Evolutionary conservation across 306 rosid species (phyloP), one percentile per base, ranked within the genome.

Genomic region (Geum urbanum): DNA sequence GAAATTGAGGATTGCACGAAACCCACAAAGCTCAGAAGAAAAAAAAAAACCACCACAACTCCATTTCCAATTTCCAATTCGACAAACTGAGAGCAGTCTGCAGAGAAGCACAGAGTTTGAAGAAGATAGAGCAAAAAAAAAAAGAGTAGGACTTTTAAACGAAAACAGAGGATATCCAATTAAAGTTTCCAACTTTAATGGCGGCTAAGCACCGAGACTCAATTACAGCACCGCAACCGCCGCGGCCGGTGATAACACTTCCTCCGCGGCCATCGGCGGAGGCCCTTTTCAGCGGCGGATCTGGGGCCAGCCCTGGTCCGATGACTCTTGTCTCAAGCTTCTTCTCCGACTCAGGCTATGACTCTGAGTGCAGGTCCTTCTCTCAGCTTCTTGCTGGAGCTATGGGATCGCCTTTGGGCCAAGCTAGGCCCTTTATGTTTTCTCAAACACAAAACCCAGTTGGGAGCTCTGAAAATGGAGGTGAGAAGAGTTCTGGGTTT

Each of bases 331-430:
- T 95, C 57, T 91, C 99, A 10, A 86, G 78, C 78, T 95, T 91
- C 89, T 91, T 95, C 81, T 69, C 86, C 32, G 87, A 88, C 46
- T 73, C 40, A 19, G 41, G 46, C 63, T 77, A 74, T 9, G 91
- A 86, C 82, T 78, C 86, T 40, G 92, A 85, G 39, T 81, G 48
- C 43, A 79, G 88, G 51, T 92, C 98, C 44, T 95, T 95, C 79
- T 91, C 99, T 19, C 99, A 95, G 71, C 88, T 95, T 15, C 99
- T 95, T 6, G 99, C 99, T 50, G 99, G 99, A 41, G 97, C 99
- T 56, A 94, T 94, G 90, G 92, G 91, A 8, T 94, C 99, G 22
- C 99, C 99, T 3, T 68, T 91, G 40, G 96, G 92, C n/a, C 48
- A 67, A 60, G 16, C 60, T 12, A 73, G 76, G 57, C 74, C 82